Base-by-base conservation (phyloP, 768 basidiomycete species). In the Dentipellis fragilis region DNA sequence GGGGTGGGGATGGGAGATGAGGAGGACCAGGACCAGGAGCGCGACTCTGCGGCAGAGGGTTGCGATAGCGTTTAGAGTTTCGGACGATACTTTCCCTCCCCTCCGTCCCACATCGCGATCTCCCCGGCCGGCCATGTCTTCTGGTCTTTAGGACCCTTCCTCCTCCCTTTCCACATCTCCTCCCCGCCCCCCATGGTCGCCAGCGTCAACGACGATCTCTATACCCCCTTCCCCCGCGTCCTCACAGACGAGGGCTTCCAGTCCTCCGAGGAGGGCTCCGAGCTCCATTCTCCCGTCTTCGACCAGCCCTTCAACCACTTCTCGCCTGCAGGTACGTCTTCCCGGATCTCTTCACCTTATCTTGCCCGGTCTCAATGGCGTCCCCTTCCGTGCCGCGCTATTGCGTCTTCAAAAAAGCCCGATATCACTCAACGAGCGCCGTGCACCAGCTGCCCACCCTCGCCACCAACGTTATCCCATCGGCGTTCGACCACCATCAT, bases 251-350 rank as follows among this genome's bases (percentile, higher is more conserved):
- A 87, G 64, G 79, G 83, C 39, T 76, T 78, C 46, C 84, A 81
- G 69, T 85, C 84, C 21, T 85, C 83, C 67, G 85, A 87, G 65
- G 86, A 87, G 64, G 80, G 83, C 65, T 87, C 86, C 52, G 85
- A 83, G 58, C 70, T 88, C 21, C 84, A 86, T 63, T 87, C 87
- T 2, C 86, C 87, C 61, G 76, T 81, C 52, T 84, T 84, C 69
- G 78, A 81, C 72, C 72, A 73, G 63, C 72, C 74, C 65, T 73
- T 74, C 66, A 69, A 69, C 63, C 64, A 60, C 62, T 60, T 67
- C 58, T 62, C 63, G 45, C 57, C 56, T 23, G 63, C 67, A 55
- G 62, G 70, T 71, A 63, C 57, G 70, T 65, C 51, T 62, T 65
- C 62, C 65, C 67, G 35, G 29, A 29, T 52, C 55, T 54, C 54